A percentile compares a stretch with the other conserved stretches of the same genome.
Evolutionary conservation across 139 green algal genomes (phyloP).

Genomic region (Raphidocelis subcapitata): DNA sequence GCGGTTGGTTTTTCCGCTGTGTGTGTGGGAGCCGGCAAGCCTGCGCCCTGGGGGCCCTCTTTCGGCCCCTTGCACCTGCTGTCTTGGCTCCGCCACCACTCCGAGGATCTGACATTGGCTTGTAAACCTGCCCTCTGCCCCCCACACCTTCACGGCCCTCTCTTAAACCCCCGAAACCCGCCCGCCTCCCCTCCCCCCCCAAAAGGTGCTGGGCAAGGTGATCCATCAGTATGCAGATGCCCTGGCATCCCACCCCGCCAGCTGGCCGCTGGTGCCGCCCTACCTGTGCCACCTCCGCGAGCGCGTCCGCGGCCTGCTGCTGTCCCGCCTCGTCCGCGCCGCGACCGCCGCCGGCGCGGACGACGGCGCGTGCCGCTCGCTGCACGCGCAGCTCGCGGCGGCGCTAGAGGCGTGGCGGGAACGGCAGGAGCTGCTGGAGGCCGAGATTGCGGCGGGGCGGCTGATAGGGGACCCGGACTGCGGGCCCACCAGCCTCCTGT

Average conservation of each 20-base stretch:
- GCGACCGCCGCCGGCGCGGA: constrained; percentile 3
- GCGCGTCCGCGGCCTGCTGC: constrained; percentile 23
- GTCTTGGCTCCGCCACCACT: constrained; percentile 1
- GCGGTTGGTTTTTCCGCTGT: too few species aligned
- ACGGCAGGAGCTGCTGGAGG: constrained; percentile 15
- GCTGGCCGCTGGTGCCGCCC: constrained; percentile 39
- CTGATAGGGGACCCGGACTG: not conserved
- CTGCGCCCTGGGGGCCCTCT: not conserved
- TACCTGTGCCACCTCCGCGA: constrained; percentile 61
- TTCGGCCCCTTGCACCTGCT: not conserved
- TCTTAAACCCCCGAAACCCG: constrained; percentile 7
- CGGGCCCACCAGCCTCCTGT: constrained; percentile 16
- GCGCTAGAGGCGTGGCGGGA: constrained; percentile 7
- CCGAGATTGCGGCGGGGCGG: not conserved
- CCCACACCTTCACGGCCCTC: too few species aligned
- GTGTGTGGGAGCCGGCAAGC: not conserved
- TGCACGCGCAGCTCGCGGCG: constrained; percentile 12
- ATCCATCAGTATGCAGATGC: constrained; percentile 12
- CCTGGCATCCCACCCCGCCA: not conserved
- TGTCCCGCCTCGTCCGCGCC: not conserved
- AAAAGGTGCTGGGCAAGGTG: constrained; percentile 33
- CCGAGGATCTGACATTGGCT: too few species aligned
- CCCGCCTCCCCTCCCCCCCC: constrained; percentile 1
- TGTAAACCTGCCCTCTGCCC: too few species aligned
- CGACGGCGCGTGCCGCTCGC: not conserved